Evolutionary conservation across 768 basidiomycete species (phyloP), one percentile per base, ranked within the genome.

Genomic region (Russula compacta): DNA sequence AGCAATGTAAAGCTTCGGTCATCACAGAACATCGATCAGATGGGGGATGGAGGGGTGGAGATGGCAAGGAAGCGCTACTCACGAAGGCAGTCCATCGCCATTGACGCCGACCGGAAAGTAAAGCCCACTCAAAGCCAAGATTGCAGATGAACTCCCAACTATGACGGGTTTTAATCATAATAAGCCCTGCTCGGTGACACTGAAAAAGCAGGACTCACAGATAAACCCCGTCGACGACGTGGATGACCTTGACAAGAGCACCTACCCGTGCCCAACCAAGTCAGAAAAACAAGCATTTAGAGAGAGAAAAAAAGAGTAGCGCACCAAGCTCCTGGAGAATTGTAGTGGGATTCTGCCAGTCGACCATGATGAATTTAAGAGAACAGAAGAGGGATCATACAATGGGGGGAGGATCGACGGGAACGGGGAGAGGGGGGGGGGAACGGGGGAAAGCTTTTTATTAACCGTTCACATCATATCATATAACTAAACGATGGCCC

Each of bases 91-190:
- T 66, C 64, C 64, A 66, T 5, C 58, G 49, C 62, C 62, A 66
- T n/a, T 59, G 63, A 19, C 63, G 64, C 29, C 54, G 53, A 1
- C 63, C 32, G 0, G 19, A 44, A 15, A 59, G 5, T 11, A 66
- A 42, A 32, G 62, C 38, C 58, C 62, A 60, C 44, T 66, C 64
- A 12, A 65, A 66, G 39, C 52, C 44, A 2, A 64, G 43, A 11
- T 55, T 55, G 40, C 58, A 56, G 17, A 66, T 55, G 33, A 66
- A 66, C 21, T 66, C 64, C 64, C 64, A 66, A 10, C 64, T 66
- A 7, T 0, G 2, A 47, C n/a, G 6, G 35, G 12, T 36, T 38
- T 2, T n/a, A n/a, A n/a, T n/a, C n/a, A n/a, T 39, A 1, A 39
- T 38, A 3, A 51, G 50, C 19, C 42, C n/a, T 19, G 29, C 4